These are phyloP conservation scores for Lipomyces mesembrius DNA, from an alignment of 805 yeast genomes.

Conservation along the genomic window DNA sequence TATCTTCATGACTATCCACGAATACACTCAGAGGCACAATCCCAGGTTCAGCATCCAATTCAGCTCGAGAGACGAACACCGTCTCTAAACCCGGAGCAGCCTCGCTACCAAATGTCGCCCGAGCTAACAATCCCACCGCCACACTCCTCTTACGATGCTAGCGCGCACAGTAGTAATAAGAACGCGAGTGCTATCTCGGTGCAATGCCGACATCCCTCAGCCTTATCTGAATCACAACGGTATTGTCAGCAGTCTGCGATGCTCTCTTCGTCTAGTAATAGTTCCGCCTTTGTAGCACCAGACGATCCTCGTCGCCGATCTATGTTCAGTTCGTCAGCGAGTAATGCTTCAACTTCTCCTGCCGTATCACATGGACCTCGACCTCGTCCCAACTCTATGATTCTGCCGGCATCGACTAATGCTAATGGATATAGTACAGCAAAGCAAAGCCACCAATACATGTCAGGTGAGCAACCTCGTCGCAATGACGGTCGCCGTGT, in stretches of 20 bases:
- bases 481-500: not conserved
- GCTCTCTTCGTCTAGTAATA: not conserved
- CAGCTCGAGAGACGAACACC: not conserved
- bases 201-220: not conserved
- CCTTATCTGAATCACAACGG: not conserved
- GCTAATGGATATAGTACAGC: not conserved
- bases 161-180: not conserved
- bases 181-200: not conserved
- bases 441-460: not conserved
- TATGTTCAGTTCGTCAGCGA: not conserved
- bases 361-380: not conserved
- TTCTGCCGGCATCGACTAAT: not conserved
- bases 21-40: not conserved
- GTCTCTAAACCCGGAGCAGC: not conserved
- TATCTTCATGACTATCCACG: not conserved
- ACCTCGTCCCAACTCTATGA: not conserved
- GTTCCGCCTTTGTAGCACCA: not conserved
- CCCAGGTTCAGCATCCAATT: not conserved
- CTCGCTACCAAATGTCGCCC: not conserved
- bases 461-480: not conserved
- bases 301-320: not conserved
- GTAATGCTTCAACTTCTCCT: not conserved
- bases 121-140: not conserved
- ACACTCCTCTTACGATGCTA: not conserved
- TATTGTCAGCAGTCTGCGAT: not conserved